Evolutionary conservation across 768 basidiomycete species (phyloP).

Genomic region (Pleurotus salmoneostramineus): DNA sequence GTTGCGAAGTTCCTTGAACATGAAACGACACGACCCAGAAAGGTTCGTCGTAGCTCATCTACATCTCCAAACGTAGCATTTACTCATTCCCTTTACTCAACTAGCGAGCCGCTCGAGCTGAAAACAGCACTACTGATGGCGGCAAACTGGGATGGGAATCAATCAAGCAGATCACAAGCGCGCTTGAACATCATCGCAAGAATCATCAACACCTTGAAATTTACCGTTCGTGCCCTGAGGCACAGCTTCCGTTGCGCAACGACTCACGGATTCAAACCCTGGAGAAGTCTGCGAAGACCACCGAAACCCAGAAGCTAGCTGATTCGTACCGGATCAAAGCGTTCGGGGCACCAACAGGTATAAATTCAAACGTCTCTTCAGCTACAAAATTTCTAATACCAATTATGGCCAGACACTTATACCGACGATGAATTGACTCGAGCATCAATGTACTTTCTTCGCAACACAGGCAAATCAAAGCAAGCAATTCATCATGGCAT

Average conservation of each 20-base stretch:
- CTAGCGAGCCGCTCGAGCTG: neutral
- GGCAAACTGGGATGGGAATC: slow-evolving; percentile 17
- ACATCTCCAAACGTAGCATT: neutral
- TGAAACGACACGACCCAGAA: slow-evolving; percentile 15
- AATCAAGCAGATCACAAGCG: slow-evolving; percentile 24
- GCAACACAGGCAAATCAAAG: neutral
- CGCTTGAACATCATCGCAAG: slow-evolving; percentile 19
- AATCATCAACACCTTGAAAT: slow-evolving; percentile 15
- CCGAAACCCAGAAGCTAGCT: slow-evolving; percentile 14
- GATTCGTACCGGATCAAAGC: slow-evolving; percentile 19
- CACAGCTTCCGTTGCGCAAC: slow-evolving; percentile 15
- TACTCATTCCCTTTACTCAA: neutral
- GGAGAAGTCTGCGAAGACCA: slow-evolving; percentile 14
- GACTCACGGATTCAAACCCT: slow-evolving; percentile 15
- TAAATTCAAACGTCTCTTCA: neutral
- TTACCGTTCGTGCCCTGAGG: slow-evolving; percentile 13
- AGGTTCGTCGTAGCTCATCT: neutral
- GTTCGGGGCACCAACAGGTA: slow-evolving; percentile 12
- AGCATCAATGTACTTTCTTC: slow-evolving; percentile 18
- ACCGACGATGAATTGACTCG: slow-evolving; percentile 17
- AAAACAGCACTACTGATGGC: slow-evolving; percentile 13
- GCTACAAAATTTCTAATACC: neutral
- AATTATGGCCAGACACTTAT: slow-evolving; percentile 18
- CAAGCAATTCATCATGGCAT: slow-evolving; percentile 11
- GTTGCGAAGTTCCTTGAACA: slow-evolving; percentile 26